phyloP scores from a whole-genome alignment of 768 basidiomycete genomes.

The Auricularia sp. region DNA sequence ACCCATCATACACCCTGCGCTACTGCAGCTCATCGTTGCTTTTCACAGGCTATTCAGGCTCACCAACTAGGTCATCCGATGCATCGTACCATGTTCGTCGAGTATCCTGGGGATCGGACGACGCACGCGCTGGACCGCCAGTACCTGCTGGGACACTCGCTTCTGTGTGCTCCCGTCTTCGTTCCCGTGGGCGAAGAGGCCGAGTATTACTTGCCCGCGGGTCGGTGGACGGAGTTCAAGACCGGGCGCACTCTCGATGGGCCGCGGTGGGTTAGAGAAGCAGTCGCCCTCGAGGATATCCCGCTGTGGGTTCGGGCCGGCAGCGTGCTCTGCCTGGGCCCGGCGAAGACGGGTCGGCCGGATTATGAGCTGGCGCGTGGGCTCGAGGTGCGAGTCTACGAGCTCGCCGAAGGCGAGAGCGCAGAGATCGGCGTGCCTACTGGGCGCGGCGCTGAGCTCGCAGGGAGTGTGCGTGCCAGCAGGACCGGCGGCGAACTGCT shows the following conservation, averaged over 20 bases:
- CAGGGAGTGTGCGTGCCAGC: slow-evolving; percentile 31
- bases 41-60: slow-evolving; percentile 36
- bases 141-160: slow-evolving; percentile 46
- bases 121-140: slow-evolving; percentile 49
- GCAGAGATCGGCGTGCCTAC: slow-evolving; percentile 32
- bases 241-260: slow-evolving; percentile 43
- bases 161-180: slow-evolving; percentile 55
- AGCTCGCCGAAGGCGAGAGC: slow-evolving; percentile 33
- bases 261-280: slow-evolving; percentile 51
- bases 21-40: neutral
- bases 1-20: neutral
- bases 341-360: slow-evolving; percentile 37
- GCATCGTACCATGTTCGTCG: slow-evolving; percentile 57
- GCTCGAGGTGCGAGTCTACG: slow-evolving; percentile 45
- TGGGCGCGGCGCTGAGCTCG: slow-evolving; percentile 31
- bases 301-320: slow-evolving; percentile 58
- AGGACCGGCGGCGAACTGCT: slow-evolving; percentile 22
- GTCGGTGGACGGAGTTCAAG: slow-evolving; percentile 51
- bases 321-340: slow-evolving; percentile 49
- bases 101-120: slow-evolving; percentile 48
- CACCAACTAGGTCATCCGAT: slow-evolving; percentile 43
- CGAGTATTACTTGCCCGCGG: slow-evolving; percentile 45
- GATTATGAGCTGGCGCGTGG: slow-evolving; percentile 48
- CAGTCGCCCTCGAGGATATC: slow-evolving; percentile 51
- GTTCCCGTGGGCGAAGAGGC: slow-evolving; percentile 42